A percentile compares a stretch with the other conserved stretches of the same genome.
phyloP scores from a whole-genome alignment of 768 basidiomycete species.

The Termitomyces sp. region DNA sequence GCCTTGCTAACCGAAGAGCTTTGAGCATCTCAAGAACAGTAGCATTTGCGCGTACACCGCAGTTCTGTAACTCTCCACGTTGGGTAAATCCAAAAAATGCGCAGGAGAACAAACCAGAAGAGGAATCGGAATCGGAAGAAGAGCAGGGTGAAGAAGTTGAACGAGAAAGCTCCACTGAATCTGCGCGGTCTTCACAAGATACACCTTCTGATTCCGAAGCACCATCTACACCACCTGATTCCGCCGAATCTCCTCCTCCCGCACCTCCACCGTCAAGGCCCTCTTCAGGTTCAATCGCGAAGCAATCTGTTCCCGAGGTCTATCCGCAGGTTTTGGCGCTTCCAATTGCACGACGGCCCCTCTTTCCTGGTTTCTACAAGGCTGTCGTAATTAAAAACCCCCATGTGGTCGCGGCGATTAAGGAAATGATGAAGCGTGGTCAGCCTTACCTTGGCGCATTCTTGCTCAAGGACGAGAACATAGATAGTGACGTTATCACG shows the following conservation, averaged over 20 bases:
- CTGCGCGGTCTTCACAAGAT: constrained; percentile 12
- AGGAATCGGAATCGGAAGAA: constrained; percentile 10
- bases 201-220: constrained; percentile 13
- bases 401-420: constrained; percentile 86
- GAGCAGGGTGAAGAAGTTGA: constrained; percentile 5
- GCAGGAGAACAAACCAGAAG: constrained; percentile 11
- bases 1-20: not conserved
- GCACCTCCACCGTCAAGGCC: constrained; percentile 17
- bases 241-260: constrained; percentile 14
- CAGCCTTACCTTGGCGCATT: constrained; percentile 98
- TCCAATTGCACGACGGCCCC: constrained; percentile 90
- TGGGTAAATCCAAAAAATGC: constrained; percentile 20
- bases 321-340: constrained; percentile 95
- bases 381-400: constrained; percentile 93
- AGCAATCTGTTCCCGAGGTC: constrained; percentile 81
- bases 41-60: constrained; percentile 10
- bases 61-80: constrained; percentile 13
- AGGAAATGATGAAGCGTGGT: constrained; percentile 94
- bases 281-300: constrained; percentile 57
- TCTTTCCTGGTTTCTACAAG: constrained; percentile 98
- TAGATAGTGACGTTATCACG: constrained; percentile 90
- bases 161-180: constrained; percentile 12
- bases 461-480: constrained; percentile 88
- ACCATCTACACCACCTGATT: constrained; percentile 17
- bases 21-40: constrained; percentile 6